Evolutionary conservation across 2,329 filamentous ascomycete genomes (phyloP), one percentile per base, ranked within the genome.

Genomic region (Byssothecium circinans): DNA sequence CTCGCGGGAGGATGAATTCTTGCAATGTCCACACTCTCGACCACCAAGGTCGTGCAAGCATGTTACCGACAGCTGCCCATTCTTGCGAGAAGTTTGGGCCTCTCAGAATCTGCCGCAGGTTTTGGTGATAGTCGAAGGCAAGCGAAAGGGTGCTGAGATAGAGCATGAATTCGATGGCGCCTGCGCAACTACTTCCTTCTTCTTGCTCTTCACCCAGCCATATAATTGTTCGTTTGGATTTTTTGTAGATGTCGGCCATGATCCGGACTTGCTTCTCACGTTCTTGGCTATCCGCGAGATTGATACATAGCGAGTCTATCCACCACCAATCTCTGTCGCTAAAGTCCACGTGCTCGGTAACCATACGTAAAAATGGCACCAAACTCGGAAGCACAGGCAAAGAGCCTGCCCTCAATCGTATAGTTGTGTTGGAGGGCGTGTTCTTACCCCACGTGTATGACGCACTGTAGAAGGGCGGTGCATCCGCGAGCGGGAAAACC

Each of bases 271-370:
- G 66, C 25, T 51, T 34, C n/a, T 56, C 58, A 14, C 60, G 55
- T 46, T 69, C 62, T 15, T 53, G 23, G 3, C 47, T 42, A 47
- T 68, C 57, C 8, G 48, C 38, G 6, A 65, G 55, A 35, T 68
- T 65, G 42, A 69, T 66, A 25, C 60, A 64, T 1, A 69, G 43
- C 10, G 54, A 57, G 36, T 69, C 65, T 4, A 68, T 63, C 65
- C 64, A 68, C 62, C 62, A 68, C 63, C 61, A 66, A 25, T 63
- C 51, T 2, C 43, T 40, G 5, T 53, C 39, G 1, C 52, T 15
- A 41, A 62, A 67, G n/a, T 63, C 57, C 2, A 38, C 34, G 46
- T 62, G 57, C 8, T 32, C 18, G 11, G 54, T 51, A 10, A 65
- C 47, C 58, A 64, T 61, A 8, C 54, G 43, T 6, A 67, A 38